Conservation (phyloP, 768 basidiomycete species). For the Auriscalpium vulgare region DNA sequence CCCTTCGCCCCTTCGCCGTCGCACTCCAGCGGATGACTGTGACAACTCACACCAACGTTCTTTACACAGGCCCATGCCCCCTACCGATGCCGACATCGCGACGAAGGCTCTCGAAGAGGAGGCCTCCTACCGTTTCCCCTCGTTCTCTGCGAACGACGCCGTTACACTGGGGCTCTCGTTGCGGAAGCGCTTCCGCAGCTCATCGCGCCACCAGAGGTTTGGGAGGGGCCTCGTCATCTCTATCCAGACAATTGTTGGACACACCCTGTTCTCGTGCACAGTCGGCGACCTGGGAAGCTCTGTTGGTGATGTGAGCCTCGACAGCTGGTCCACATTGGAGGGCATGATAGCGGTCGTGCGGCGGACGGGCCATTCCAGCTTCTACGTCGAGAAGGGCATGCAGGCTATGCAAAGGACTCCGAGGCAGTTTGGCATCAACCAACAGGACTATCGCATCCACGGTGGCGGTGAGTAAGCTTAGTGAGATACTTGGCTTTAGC, state of each 20-base stretch:
- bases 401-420: conserved; percentile 74
- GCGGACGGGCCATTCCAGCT: conserved; percentile 78
- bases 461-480: conserved; percentile 60
- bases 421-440: conserved; percentile 55
- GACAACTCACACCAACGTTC: background rate
- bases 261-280: conserved; percentile 74
- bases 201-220: conserved; percentile 53
- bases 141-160: conserved; percentile 72
- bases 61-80: conserved; percentile 48
- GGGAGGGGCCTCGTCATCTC: conserved; percentile 79
- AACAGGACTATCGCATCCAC: conserved; percentile 53
- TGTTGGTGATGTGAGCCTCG: conserved; percentile 68
- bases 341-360: conserved; percentile 74
- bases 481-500: background rate
- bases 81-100: conserved; percentile 67
- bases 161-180: conserved; percentile 73
- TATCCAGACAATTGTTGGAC: conserved; percentile 72
- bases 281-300: conserved; percentile 70
- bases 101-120: conserved; percentile 67
- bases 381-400: conserved; percentile 83
- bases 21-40: too few relatives aligned
- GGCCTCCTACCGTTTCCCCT: conserved; percentile 56
- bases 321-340: conserved; percentile 73
- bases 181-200: conserved; percentile 75
- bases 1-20: too few relatives aligned